These are phyloP conservation scores for Endocladia muricata DNA, from an alignment of 31 red algal species.

Conservation along the genomic window DNA sequence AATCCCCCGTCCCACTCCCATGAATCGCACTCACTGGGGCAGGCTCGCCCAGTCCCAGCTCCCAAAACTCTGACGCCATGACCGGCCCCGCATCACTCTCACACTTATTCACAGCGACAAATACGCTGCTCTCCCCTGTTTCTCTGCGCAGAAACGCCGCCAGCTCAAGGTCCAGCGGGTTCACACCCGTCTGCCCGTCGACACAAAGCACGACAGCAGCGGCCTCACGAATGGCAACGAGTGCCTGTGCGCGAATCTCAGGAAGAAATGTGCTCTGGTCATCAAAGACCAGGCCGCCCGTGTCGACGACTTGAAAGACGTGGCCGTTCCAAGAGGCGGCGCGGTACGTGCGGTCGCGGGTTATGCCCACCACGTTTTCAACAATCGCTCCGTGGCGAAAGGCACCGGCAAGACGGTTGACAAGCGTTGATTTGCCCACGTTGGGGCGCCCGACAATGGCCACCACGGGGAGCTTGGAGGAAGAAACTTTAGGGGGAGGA, in stretches of 20 bases:
- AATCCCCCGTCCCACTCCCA: constrained; percentile 84
- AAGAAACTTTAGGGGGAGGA: neutral
- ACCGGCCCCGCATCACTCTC: constrained; percentile 63
- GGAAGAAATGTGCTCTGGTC: constrained; percentile 74
- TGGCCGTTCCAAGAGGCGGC: constrained; percentile 54
- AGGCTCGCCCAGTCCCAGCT: constrained; percentile 84
- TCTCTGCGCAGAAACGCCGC: constrained; percentile 73
- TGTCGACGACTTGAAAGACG: constrained; percentile 90
- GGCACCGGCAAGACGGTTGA: constrained; percentile 80
- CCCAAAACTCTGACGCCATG: constrained; percentile 86
- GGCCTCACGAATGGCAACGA: constrained; percentile 85
- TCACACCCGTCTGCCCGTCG: constrained; percentile 82
- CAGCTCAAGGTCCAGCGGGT: constrained; percentile 82
- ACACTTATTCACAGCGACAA: constrained; percentile 96
- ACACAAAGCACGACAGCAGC: constrained; percentile 73
- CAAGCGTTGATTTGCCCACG: constrained; percentile 97
- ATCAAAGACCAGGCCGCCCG: constrained; percentile 93
- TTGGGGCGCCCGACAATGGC: constrained; percentile 95
- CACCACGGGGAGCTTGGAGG: constrained; percentile 58
- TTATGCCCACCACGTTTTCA: constrained; percentile 88
- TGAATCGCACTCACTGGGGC: constrained; percentile 81
- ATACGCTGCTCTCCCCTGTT: constrained; percentile 27
- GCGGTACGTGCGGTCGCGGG: constrained; percentile 95
- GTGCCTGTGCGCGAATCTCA: constrained; percentile 85
- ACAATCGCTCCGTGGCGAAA: constrained; percentile 85